Percentiles rank a stretch among this genome's conserved stretches.
These are phyloP conservation scores for Botryotinia convoluta DNA, from an alignment of 2,329 filamentous ascomycete species.

Conservation along the genomic window DNA sequence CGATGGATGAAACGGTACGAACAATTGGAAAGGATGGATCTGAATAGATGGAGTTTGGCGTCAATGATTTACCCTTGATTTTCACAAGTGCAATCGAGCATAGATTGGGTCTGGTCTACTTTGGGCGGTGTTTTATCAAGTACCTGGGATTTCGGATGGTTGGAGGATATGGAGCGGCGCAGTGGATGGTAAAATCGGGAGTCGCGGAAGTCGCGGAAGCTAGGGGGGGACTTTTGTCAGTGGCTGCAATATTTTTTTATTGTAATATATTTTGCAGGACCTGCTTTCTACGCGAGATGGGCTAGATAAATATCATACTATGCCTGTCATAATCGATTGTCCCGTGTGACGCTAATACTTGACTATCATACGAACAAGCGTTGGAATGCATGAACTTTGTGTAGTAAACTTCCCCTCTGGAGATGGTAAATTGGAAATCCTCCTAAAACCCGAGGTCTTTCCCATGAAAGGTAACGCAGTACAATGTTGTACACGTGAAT, in stretches of 20 bases:
- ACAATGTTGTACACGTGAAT: background rate
- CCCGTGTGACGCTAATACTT: background rate
- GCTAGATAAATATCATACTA: background rate
- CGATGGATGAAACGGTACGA: background rate
- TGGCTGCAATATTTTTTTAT: background rate
- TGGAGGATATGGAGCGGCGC: background rate
- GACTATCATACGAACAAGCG: background rate
- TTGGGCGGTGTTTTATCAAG: background rate
- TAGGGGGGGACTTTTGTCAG: background rate
- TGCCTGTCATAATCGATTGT: background rate
- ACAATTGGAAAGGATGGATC: conserved; percentile 11
- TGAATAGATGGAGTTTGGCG: conserved; percentile 13
- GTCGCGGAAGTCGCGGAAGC: background rate
- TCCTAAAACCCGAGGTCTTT: background rate
- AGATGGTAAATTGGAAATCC: background rate
- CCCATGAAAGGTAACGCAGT: background rate
- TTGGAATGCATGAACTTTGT: background rate
- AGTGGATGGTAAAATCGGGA: background rate
- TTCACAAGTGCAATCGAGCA: background rate
- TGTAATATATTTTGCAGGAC: background rate
- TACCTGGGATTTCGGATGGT: background rate
- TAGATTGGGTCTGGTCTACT: background rate
- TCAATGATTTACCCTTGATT: background rate
- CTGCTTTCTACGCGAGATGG: background rate
- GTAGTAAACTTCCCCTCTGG: background rate